These are phyloP conservation scores for Trypanosoma scelopori DNA, from an alignment of 208 protist species.

Conservation along the genomic window DNA sequence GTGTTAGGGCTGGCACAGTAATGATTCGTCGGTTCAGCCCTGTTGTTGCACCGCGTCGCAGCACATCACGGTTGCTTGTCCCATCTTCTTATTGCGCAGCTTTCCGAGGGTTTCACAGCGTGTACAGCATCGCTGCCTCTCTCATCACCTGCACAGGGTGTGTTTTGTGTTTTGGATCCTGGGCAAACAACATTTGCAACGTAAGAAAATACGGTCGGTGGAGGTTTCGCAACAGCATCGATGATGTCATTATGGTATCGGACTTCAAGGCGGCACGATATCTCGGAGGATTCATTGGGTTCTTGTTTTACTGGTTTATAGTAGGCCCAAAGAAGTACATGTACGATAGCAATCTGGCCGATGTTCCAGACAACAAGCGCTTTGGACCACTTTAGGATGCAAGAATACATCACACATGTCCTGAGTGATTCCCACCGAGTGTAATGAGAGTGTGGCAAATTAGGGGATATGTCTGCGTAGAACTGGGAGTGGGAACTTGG, in stretches of 20 bases:
- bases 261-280: slow-evolving; percentile 81
- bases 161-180: slow-evolving; percentile 79
- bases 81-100: background rate
- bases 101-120: slow-evolving; percentile 51
- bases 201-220: slow-evolving; percentile 83
- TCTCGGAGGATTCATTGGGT: slow-evolving; percentile 66
- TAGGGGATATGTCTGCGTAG: background rate
- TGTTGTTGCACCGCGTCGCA: slow-evolving; percentile 15
- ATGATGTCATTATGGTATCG: slow-evolving; percentile 84
- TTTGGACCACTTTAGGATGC: slow-evolving; percentile 67
- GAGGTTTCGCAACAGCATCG: slow-evolving; percentile 85
- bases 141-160: slow-evolving; percentile 62
- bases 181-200: slow-evolving; percentile 88
- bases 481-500: background rate
- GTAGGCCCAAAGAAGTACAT: slow-evolving; percentile 85
- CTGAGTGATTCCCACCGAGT: background rate
- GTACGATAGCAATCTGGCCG: slow-evolving; percentile 69
- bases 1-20: background rate
- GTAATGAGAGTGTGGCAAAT: background rate
- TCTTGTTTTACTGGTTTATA: slow-evolving; percentile 87
- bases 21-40: slow-evolving; percentile 48
- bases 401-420: no score
- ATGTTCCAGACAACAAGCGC: slow-evolving; percentile 79
- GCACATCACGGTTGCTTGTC: background rate
- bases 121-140: slow-evolving; percentile 58